Percentiles rank a stretch among this genome's conserved stretches.
phyloP scores from a whole-genome alignment of 768 basidiomycete genomes.

The Lactarius psammicola region DNA sequence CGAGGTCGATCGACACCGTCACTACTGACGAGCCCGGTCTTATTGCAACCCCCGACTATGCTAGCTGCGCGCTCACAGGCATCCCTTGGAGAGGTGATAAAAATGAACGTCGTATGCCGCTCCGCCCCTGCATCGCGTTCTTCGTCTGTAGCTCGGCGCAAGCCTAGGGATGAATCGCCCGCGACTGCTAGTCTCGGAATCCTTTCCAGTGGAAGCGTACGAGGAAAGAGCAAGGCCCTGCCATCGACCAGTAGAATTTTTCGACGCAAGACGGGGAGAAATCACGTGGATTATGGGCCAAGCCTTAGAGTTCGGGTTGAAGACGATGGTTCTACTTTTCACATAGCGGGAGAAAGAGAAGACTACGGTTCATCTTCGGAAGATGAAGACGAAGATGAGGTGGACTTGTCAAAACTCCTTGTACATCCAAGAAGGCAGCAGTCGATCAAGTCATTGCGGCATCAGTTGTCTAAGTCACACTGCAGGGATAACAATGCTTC shows the following conservation, averaged over 20 bases:
- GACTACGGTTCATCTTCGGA: conserved; percentile 33
- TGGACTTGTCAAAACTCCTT: conserved; percentile 64
- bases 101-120: conserved; percentile 60
- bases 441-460: conserved; percentile 69
- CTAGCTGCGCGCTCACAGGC: conserved; percentile 31
- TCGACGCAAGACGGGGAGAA: conserved; percentile 32
- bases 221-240: conserved; percentile 33
- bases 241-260: conserved; percentile 15
- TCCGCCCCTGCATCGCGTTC: conserved; percentile 69
- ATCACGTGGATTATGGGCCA: conserved; percentile 33
- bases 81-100: conserved; percentile 44
- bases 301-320: conserved; percentile 46
- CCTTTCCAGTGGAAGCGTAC: conserved; percentile 27
- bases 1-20: conserved; percentile 15
- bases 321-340: conserved; percentile 52
- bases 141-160: conserved; percentile 41
- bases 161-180: conserved; percentile 17
- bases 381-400: conserved; percentile 53
- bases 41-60: conserved; percentile 24
- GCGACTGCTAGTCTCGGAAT: conserved; percentile 9
- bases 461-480: conserved; percentile 43
- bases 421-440: conserved; percentile 70
- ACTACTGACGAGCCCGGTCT: background rate
- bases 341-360: conserved; percentile 30
- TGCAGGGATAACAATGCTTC: background rate